Conservation (phyloP, 2,329 filamentous ascomycete species). For the Fusarium torreyae region DNA sequence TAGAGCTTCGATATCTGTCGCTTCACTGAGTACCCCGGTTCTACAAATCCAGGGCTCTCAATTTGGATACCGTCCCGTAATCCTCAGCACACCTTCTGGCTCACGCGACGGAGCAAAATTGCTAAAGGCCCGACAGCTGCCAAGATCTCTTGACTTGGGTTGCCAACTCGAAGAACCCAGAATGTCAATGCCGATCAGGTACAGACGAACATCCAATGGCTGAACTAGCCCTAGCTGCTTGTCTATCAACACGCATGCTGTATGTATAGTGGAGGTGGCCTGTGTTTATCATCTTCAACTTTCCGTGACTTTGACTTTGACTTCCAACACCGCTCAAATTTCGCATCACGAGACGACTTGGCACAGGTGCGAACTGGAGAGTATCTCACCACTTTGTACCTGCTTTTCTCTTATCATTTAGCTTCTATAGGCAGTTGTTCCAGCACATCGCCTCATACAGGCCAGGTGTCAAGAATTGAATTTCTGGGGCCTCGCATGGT, state of each 20-base stretch:
- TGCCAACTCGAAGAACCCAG: slow-evolving; percentile 27
- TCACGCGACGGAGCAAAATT: slow-evolving; percentile 33
- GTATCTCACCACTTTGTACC: slow-evolving; percentile 9
- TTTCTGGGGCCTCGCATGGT: slow-evolving; percentile 41
- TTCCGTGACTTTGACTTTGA: neutral
- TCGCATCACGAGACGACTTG: slow-evolving; percentile 12
- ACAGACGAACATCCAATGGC: slow-evolving; percentile 45
- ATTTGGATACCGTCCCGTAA: neutral
- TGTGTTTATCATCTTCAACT: slow-evolving; percentile 16
- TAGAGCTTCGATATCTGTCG: neutral
- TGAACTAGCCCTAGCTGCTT: slow-evolving; percentile 20
- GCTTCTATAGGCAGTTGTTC: neutral
- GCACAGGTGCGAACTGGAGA: neutral
- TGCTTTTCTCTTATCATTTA: neutral
- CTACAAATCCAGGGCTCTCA: slow-evolving; percentile 1
- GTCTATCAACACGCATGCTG: slow-evolving; percentile 25
- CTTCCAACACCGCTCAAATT: slow-evolving; percentile 17
- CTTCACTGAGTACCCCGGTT: neutral
- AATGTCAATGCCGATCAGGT: slow-evolving; percentile 46
- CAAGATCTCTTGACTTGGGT: slow-evolving; percentile 32
- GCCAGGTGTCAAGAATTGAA: slow-evolving; percentile 24
- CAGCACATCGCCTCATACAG: slow-evolving; percentile 16
- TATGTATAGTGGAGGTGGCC: slow-evolving; percentile 20
- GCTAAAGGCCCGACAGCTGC: slow-evolving; percentile 40
- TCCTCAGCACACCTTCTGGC: slow-evolving; percentile 25